These are phyloP conservation scores for Tilletia indica DNA, from an alignment of 1,284 basidiomycete genomes.

Conservation along the genomic window DNA sequence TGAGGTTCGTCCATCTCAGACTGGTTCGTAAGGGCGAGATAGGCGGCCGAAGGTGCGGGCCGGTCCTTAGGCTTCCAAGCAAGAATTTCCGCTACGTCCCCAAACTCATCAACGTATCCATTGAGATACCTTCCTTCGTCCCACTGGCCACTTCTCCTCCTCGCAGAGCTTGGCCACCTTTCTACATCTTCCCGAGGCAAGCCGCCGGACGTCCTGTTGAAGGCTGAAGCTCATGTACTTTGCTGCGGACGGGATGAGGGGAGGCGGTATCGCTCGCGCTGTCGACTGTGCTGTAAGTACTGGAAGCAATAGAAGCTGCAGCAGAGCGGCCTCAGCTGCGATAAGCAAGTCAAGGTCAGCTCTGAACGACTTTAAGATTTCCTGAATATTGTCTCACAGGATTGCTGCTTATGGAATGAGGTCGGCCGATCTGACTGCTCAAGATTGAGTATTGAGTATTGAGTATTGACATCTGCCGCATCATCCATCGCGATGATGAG, in stretches of 20 bases:
- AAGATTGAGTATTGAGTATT: neutral
- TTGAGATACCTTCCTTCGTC: constrained; percentile 31
- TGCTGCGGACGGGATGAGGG: neutral
- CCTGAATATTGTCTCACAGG: neutral
- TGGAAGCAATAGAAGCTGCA: neutral
- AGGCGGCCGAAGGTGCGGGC: constrained; percentile 6
- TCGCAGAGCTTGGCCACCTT: constrained; percentile 20
- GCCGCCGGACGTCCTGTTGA: constrained; percentile 13
- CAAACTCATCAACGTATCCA: constrained; percentile 23
- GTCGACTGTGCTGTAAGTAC: neutral
- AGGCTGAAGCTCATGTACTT: constrained; percentile 12
- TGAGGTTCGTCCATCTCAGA: neutral
- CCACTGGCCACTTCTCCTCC: constrained; percentile 29
- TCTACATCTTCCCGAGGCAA: constrained; percentile 9
- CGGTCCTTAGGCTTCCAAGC: constrained; percentile 2
- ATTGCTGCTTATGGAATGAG: neutral
- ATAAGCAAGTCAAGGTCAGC: neutral
- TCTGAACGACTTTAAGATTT: too few species aligned
- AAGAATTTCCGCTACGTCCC: constrained; percentile 14
- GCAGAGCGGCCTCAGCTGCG: neutral
- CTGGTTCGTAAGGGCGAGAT: neutral
- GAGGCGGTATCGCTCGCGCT: neutral
- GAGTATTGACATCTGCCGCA: neutral
- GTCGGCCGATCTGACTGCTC: neutral
- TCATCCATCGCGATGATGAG: neutral